phyloP scores from a whole-genome alignment of 176 grass and related monocot species.

The Bolboschoenus planiculmis region DNA sequence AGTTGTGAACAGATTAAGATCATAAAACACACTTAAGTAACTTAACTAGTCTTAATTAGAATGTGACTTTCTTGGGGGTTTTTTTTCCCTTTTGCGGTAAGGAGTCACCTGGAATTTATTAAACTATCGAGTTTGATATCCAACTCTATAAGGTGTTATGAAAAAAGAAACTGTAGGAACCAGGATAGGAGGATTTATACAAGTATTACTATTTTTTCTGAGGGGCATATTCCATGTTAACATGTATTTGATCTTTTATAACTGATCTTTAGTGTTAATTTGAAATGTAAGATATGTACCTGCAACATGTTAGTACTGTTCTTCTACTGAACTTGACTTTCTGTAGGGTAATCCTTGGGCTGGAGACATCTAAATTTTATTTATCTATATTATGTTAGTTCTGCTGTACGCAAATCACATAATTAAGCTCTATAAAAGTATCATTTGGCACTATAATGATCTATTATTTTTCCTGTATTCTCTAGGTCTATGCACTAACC shows the following conservation, averaged over 20 bases:
- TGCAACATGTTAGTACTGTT: background rate
- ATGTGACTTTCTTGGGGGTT: too few species aligned
- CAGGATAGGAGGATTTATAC: background rate
- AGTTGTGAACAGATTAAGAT: too few species aligned
- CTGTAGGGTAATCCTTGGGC: background rate
- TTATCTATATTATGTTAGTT: background rate
- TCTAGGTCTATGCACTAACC: conserved; percentile 89
- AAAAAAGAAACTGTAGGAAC: background rate
- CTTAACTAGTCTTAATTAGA: too few species aligned
- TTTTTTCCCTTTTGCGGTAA: too few species aligned
- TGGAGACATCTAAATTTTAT: background rate
- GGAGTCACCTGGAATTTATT: too few species aligned
- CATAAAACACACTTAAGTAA: too few species aligned
- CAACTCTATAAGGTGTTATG: background rate
- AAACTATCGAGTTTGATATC: too few species aligned
- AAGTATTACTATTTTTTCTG: background rate
- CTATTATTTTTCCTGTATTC: background rate
- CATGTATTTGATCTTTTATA: background rate
- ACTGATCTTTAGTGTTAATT: background rate
- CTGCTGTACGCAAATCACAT: background rate
- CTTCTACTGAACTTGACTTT: background rate
- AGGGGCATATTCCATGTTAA: background rate
- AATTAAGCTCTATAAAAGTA: background rate
- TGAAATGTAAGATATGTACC: background rate
- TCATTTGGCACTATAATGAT: background rate